A percentile compares a stretch with the other conserved stretches of the same genome.
Evolutionary conservation across 2,329 filamentous ascomycete genomes (phyloP).

Genomic region (Lasiodiplodia citricola): DNA sequence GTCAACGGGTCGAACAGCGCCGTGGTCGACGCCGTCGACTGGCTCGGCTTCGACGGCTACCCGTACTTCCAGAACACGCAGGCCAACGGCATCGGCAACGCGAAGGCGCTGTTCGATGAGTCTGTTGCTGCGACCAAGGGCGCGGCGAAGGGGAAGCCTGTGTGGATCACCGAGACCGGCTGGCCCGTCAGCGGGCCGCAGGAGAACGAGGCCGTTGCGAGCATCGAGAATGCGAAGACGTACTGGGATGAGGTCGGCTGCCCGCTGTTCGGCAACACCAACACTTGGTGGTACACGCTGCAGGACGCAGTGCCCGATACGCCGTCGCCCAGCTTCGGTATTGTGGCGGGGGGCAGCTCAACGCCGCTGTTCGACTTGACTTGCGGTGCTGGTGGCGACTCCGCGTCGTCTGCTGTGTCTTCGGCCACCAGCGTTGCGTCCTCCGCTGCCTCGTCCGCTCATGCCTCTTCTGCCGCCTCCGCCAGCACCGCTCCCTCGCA

Average conservation of each 20-base stretch:
- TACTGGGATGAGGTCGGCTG: constrained; percentile 85
- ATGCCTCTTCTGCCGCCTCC: background rate
- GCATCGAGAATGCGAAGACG: constrained; percentile 70
- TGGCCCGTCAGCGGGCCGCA: constrained; percentile 77
- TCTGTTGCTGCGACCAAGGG: constrained; percentile 66
- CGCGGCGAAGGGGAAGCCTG: constrained; percentile 68
- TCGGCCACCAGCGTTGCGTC: constrained; percentile 7
- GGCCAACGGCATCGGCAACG: constrained; percentile 63
- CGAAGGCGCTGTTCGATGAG: constrained; percentile 69
- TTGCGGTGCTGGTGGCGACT: constrained; percentile 33
- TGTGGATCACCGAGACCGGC: constrained; percentile 90
- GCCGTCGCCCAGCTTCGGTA: constrained; percentile 72
- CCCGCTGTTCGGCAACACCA: constrained; percentile 64
- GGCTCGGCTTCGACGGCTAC: constrained; percentile 83
- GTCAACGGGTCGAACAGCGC: constrained; percentile 73
- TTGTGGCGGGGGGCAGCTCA: constrained; percentile 55
- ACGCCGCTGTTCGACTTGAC: constrained; percentile 43
- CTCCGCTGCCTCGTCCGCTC: background rate
- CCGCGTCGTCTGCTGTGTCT: constrained; percentile 27
- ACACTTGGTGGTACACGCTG: constrained; percentile 78
- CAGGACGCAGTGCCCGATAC: constrained; percentile 63
- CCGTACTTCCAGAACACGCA: constrained; percentile 77
- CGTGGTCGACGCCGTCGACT: constrained; percentile 74
- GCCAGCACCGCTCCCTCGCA: background rate
- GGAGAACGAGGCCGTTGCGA: constrained; percentile 66